Base-by-base conservation (phyloP, 2,329 filamentous ascomycete genomes). In the Xylaria sp. region DNA sequence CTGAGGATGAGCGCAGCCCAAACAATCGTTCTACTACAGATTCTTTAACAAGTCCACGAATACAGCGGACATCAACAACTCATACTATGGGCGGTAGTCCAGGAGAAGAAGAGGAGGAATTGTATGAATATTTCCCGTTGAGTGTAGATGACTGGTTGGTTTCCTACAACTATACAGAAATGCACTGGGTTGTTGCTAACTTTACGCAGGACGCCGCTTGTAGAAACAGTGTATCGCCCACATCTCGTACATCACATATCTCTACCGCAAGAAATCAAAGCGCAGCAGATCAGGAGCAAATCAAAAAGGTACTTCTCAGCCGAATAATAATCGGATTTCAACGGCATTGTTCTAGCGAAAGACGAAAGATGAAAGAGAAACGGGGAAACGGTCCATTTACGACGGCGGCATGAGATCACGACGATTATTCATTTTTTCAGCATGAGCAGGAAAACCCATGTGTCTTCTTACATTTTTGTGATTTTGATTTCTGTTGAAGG, bases 61-160 rank as follows among this genome's bases (percentile, higher is more conserved):
- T 65, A 68, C 75, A 60, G 66, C 74, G 62, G 67, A 57, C 74
- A 5, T 70, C 72, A 9, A 71, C 73, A 1, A 77, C 73, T 4
- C 76, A 78, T 21, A 76, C 77, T 55, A 69, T 72, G 47, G 83
- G 82, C 68, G 84, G 86, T 73, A 89, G 89, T 73, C 83, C 91
- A 35, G 78, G 88, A 67, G 92, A 96, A 70, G 90, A 89, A 69
- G 89, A 89, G 0, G 94, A 97, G 76, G 80, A 94, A 67, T 80
- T 97, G 17, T 97, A 97, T 74, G 94, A 98, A 78, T 97, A 98
- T 74, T 97, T 98, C 67, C 94, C 94, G 0, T 82, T 98, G 15
- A 93, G 90, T 51, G 79, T 97, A 61, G 93, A 97, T 75, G 94
- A 97, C 73, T 97, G 91, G 91, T 86, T 75, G 71, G 78, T 73